These are phyloP conservation scores for Kwoniella heveanensis DNA, from an alignment of 768 basidiomycete species.

Conservation along the genomic window DNA sequence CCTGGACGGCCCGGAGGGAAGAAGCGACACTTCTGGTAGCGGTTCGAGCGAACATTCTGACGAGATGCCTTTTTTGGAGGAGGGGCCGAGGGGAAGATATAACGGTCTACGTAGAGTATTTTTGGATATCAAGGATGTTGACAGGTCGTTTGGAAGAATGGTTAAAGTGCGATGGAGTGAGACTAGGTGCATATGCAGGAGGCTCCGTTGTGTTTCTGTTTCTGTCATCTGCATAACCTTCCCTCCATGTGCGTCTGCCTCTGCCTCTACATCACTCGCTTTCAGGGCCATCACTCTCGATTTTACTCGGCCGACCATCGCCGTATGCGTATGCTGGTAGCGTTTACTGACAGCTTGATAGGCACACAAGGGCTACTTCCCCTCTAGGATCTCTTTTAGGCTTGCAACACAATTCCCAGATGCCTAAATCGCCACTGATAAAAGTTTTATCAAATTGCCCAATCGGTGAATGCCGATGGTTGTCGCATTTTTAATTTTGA, in stretches of 20 bases:
- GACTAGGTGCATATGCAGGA: background rate
- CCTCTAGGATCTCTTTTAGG: background rate
- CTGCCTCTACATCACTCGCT: background rate
- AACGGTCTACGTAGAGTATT: background rate
- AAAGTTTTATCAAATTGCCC: background rate
- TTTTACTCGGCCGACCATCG: background rate
- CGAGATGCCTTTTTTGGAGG: background rate
- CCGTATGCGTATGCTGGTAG: too few species aligned
- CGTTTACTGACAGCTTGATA: too few species aligned
- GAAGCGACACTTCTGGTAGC: slow-evolving; percentile 30
- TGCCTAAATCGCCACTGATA: background rate
- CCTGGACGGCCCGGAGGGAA: slow-evolving; percentile 33
- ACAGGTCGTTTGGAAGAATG: background rate
- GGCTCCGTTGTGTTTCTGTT: background rate
- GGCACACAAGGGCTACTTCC: too few species aligned
- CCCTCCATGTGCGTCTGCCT: too few species aligned
- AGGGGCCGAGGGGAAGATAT: background rate
- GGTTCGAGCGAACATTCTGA: slow-evolving; percentile 38
- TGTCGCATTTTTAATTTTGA: background rate
- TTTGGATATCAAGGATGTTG: background rate
- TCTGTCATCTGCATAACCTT: too few species aligned
- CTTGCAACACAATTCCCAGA: background rate
- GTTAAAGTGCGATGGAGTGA: background rate
- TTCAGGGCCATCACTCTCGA: background rate
- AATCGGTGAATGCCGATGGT: background rate